Evolutionary conservation across 352 stramenopile species (phyloP).

Genomic region (Pythium aquatile): DNA sequence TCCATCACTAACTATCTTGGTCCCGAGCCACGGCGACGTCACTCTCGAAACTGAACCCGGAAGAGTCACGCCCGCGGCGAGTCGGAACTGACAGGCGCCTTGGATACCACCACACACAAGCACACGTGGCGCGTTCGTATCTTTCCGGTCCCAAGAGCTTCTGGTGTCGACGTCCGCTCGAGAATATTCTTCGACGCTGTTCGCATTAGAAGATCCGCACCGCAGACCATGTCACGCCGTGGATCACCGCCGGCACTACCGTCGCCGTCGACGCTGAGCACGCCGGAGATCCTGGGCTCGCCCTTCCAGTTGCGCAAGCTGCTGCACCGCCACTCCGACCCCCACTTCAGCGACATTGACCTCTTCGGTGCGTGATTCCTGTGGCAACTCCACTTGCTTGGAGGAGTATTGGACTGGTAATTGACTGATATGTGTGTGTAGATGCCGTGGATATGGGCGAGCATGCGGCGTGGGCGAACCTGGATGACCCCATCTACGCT

Average conservation of each 20-base stretch:
- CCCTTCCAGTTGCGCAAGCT: background rate
- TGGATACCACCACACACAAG: too few relatives aligned
- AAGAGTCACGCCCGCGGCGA: background rate
- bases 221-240: background rate
- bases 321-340: conserved; percentile 35
- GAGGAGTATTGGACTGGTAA: too few relatives aligned
- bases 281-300: conserved; percentile 20
- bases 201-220: background rate
- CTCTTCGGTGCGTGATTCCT: conserved; percentile 2
- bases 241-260: background rate
- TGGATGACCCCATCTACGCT: conserved; percentile 67
- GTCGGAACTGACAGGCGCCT: background rate
- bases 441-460: conserved; percentile 71
- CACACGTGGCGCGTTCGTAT: background rate
- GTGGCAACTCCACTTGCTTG: conserved; percentile 9
- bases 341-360: conserved; percentile 42
- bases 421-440: conserved; percentile 17
- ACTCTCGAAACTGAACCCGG: background rate
- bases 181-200: too few relatives aligned
- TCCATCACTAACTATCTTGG: too few relatives aligned
- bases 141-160: background rate
- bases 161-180: too few relatives aligned
- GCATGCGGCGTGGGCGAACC: conserved; percentile 54
- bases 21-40: background rate
- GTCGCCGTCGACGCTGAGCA: conserved; percentile 13